Evolutionary conservation across 345 rosid species (phyloP), one percentile per base, ranked within the genome.

Genomic region (Cardiospermum halicacabum): DNA sequence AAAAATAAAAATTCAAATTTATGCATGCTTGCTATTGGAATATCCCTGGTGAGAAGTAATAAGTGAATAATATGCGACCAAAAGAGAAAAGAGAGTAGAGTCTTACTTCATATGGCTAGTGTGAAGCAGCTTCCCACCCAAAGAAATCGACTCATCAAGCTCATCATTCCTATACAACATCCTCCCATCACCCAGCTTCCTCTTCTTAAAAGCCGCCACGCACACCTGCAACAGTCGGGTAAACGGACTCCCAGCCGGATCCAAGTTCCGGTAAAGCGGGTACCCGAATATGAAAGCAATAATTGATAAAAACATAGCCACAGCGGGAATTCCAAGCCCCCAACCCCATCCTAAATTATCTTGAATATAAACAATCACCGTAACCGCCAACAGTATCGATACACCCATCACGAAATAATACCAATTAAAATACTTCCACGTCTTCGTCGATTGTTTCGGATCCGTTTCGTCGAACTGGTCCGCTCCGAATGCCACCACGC

Each of bases 391-490:
- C 12, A 91, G 70, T 1, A 85, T 72, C 0, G 97, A 78, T 22
- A 64, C 87, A 3, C 96, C 97, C 97, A 91, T 91, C 22, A 76
- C 79, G 71, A 91, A 91, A 65, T 88, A 88, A 78, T 88, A 88
- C 96, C 96, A 91, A 68, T 91, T 91, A 77, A 91, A 91, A 77
- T 88, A 91, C 47, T 73, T 83, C 91, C 89, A 91, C 16, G 84
- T 80, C 65, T 79, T 84, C 30, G 84, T 57, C 0, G 82, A 50
- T 53, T 88, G 96, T 4, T 81, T 80, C 10, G 92, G 89, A 63
- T 86, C 89, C 30, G 80, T 61, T 72, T 84, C 92, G 7, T 84
- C 77, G 60, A 88, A 88, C 65, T 88, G 97, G 74, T 91, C 93
- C 24, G 96, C 97, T 64, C 97, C 97, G 47, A 91, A 91, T 27